These are phyloP conservation scores for Fraxinus paxiana DNA, from an alignment of 305 asterid genomes.

Conservation along the genomic window DNA sequence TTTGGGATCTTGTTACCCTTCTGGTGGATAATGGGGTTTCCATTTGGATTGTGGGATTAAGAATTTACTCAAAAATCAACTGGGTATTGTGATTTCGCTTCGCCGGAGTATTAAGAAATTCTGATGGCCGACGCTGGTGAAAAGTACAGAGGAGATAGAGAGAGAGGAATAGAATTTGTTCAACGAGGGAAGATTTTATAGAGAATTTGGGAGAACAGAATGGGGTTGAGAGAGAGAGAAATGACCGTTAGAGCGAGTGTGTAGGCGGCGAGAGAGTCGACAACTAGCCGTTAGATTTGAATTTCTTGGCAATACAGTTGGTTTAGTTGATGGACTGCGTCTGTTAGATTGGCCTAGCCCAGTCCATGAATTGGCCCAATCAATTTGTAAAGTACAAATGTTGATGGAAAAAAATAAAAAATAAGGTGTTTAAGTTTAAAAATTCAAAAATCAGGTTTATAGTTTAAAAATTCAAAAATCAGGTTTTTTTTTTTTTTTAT, in stretches of 20 bases:
- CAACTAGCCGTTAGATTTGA: conserved; percentile 64
- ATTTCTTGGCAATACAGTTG: neutral
- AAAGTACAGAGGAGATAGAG: neutral
- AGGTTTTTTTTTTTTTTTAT: no score
- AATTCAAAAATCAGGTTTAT: no score
- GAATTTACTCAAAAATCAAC: neutral
- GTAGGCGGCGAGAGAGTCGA: conserved; percentile 19
- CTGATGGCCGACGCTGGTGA: neutral
- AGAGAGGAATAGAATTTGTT: neutral
- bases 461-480: no score
- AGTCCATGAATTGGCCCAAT: neutral
- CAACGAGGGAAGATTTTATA: conserved; percentile 20
- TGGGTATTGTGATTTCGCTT: neutral
- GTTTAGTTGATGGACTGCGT: neutral
- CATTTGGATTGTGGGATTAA: neutral
- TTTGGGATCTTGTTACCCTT: neutral
- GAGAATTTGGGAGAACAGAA: conserved; percentile 16
- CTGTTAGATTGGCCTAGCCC: neutral
- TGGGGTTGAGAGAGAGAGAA: conserved; percentile 23
- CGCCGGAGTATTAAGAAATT: conserved; percentile 4
- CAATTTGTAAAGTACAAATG: neutral
- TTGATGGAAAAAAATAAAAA: no score
- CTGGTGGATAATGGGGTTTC: neutral
- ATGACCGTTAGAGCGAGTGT: conserved; percentile 62
- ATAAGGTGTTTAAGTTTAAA: no score